Evolutionary conservation across 352 stramenopile species (phyloP).

Genomic region (Pilasporangium apinafurcum): DNA sequence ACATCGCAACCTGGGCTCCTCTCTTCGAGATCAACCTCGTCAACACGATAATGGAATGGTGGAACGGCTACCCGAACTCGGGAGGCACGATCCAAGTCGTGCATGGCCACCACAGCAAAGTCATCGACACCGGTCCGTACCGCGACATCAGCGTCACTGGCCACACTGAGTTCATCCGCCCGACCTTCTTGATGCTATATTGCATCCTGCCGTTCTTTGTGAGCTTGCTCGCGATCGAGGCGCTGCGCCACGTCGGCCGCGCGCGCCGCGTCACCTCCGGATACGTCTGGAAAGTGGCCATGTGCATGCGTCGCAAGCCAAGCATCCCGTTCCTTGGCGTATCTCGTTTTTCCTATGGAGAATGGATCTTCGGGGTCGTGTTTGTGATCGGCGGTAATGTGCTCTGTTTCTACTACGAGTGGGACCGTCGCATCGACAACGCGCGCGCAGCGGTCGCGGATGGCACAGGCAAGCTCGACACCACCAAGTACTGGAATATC

Average conservation of each 20-base stretch:
- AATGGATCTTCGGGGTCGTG: slow-evolving; percentile 50
- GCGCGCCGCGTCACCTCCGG: slow-evolving; percentile 25
- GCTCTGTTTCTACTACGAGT: slow-evolving; percentile 55
- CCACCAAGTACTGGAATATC: slow-evolving; percentile 50
- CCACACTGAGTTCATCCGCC: slow-evolving; percentile 60
- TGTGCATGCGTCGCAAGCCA: slow-evolving; percentile 45
- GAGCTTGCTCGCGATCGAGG: slow-evolving; percentile 45
- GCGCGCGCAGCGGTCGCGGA: slow-evolving; percentile 5
- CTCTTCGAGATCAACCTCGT: slow-evolving; percentile 43
- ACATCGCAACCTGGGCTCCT: slow-evolving; percentile 48
- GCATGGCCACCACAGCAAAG: slow-evolving; percentile 24
- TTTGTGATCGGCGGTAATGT: slow-evolving; percentile 54
- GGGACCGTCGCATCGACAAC: slow-evolving; percentile 31
- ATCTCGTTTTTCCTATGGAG: slow-evolving; percentile 37
- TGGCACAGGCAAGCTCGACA: slow-evolving; percentile 21
- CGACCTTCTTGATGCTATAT: slow-evolving; percentile 65
- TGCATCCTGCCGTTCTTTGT: slow-evolving; percentile 55
- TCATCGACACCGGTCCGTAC: slow-evolving; percentile 38
- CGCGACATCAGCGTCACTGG: slow-evolving; percentile 47
- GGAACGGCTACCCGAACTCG: slow-evolving; percentile 43
- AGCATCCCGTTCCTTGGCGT: slow-evolving; percentile 28
- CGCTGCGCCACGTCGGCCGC: slow-evolving; percentile 32
- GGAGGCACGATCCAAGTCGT: slow-evolving; percentile 3
- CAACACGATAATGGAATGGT: slow-evolving; percentile 51
- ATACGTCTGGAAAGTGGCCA: slow-evolving; percentile 27